phyloP scores from a whole-genome alignment of 116 monocot species.

The Iris pallida region DNA sequence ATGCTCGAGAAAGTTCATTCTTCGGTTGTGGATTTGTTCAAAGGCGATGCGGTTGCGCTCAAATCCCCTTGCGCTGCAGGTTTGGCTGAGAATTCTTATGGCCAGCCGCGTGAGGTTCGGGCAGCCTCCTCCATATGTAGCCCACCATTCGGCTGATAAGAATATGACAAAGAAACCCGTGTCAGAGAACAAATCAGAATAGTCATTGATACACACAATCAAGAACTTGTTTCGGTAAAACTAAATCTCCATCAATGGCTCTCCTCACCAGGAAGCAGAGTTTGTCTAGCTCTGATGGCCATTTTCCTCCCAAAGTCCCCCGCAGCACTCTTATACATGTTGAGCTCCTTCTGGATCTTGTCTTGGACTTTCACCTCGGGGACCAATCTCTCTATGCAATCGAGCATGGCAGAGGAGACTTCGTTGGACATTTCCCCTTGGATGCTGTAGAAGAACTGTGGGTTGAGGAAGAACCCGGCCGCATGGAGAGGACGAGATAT shows the following conservation, averaged over 20 bases:
- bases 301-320: slow-evolving; percentile 91
- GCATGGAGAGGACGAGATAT: slow-evolving; percentile 64
- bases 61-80: slow-evolving; percentile 78
- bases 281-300: slow-evolving; percentile 75
- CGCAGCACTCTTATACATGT: slow-evolving; percentile 60
- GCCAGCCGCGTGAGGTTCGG: slow-evolving; percentile 85
- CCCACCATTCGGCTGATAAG: slow-evolving; percentile 93
- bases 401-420: slow-evolving; percentile 74
- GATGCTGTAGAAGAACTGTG: slow-evolving; percentile 69
- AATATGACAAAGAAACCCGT: slow-evolving; percentile 1
- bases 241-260: too few species aligned
- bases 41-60: slow-evolving; percentile 56
- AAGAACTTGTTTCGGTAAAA: too few species aligned
- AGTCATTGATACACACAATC: background rate
- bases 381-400: slow-evolving; percentile 94
- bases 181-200: background rate
- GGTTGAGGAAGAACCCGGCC: slow-evolving; percentile 89
- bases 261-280: slow-evolving; percentile 81
- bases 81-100: slow-evolving; percentile 84
- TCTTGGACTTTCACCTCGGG: slow-evolving; percentile 84
- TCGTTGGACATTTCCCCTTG: slow-evolving; percentile 70
- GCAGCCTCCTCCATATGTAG: slow-evolving; percentile 88
- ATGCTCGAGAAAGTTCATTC: slow-evolving; percentile 71
- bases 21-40: slow-evolving; percentile 70
- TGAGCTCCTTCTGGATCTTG: slow-evolving; percentile 84